Percentiles rank a stretch among this genome's conserved stretches.
These are phyloP conservation scores for Quercus variabilis DNA, from an alignment of 306 rosid species.

Conservation along the genomic window DNA sequence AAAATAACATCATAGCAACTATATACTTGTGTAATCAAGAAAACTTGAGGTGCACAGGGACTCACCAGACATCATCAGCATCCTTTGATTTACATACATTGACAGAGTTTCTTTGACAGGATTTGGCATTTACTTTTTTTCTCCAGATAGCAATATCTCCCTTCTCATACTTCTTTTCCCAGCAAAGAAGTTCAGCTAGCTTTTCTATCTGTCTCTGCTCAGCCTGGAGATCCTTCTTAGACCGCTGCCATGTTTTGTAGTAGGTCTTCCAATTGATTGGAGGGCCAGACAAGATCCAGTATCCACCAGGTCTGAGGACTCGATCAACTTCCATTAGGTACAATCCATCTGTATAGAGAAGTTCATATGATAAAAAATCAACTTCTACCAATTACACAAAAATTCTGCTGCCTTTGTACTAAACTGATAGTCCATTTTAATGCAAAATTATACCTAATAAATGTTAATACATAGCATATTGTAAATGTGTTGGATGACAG, in stretches of 20 bases:
- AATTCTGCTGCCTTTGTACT: neutral
- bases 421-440: neutral
- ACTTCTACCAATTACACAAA: neutral
- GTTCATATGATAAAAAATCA: slow-evolving; percentile 15
- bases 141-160: slow-evolving; percentile 94
- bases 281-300: slow-evolving; percentile 96
- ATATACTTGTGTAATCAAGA: neutral
- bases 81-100: slow-evolving; percentile 45
- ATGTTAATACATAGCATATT: too few relatives aligned
- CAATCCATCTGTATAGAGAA: slow-evolving; percentile 58
- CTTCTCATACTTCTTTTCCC: slow-evolving; percentile 97
- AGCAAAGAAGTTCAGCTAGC: slow-evolving; percentile 82
- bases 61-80: slow-evolving; percentile 92
- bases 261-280: slow-evolving; percentile 98
- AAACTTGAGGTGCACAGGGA: slow-evolving; percentile 2
- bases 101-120: slow-evolving; percentile 56
- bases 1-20: neutral
- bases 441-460: too few relatives aligned
- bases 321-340: slow-evolving; percentile 96
- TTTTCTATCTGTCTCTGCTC: slow-evolving; percentile 84
- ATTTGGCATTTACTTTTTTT: slow-evolving; percentile 62
- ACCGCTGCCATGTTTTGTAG: slow-evolving; percentile 78
- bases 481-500: too few relatives aligned
- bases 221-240: slow-evolving; percentile 76
- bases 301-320: slow-evolving; percentile 97